These are phyloP conservation scores for Coniosporium tulheliwenetii DNA, from an alignment of 2,329 filamentous ascomycete species.

Conservation along the genomic window DNA sequence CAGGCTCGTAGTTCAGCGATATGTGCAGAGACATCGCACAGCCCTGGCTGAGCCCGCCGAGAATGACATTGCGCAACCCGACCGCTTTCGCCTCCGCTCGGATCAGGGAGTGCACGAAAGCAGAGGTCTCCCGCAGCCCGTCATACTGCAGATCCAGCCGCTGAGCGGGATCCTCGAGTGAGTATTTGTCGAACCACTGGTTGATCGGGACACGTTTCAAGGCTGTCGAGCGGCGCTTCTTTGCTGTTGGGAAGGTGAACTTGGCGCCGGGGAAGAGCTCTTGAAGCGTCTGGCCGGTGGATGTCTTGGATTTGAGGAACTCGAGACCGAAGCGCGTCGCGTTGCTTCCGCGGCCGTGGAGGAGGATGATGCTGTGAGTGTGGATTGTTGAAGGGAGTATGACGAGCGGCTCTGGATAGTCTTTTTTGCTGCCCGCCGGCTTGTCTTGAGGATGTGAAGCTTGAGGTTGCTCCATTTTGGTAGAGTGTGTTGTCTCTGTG, in stretches of 20 bases:
- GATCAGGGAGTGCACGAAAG: constrained; percentile 2
- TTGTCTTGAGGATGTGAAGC: too few relatives aligned
- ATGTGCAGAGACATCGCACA: constrained; percentile 30
- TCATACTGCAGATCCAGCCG: constrained; percentile 26
- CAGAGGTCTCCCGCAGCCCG: constrained; percentile 27
- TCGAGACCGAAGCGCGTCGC: constrained; percentile 18
- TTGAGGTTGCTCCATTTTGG: too few relatives aligned
- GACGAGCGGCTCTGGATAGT: too few relatives aligned
- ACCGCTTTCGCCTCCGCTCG: constrained; percentile 5
- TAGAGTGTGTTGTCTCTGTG: too few relatives aligned
- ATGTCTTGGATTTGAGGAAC: constrained; percentile 16
- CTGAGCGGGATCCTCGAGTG: constrained; percentile 23
- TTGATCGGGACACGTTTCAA: constrained; percentile 28
- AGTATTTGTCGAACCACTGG: constrained; percentile 37
- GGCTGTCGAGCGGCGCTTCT: constrained; percentile 25
- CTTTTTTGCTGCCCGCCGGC: too few relatives aligned
- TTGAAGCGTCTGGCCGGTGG: constrained; percentile 11
- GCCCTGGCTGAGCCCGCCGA: constrained; percentile 39
- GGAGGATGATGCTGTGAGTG: too few relatives aligned
- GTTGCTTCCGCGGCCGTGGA: too few relatives aligned
- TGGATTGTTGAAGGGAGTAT: too few relatives aligned
- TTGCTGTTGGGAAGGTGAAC: constrained; percentile 37
- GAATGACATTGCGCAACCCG: constrained; percentile 23
- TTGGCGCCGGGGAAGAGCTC: constrained; percentile 24
- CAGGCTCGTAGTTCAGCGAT: constrained; percentile 19